Conservation (phyloP, 441 rosid species). For the Kokia cookei region DNA sequence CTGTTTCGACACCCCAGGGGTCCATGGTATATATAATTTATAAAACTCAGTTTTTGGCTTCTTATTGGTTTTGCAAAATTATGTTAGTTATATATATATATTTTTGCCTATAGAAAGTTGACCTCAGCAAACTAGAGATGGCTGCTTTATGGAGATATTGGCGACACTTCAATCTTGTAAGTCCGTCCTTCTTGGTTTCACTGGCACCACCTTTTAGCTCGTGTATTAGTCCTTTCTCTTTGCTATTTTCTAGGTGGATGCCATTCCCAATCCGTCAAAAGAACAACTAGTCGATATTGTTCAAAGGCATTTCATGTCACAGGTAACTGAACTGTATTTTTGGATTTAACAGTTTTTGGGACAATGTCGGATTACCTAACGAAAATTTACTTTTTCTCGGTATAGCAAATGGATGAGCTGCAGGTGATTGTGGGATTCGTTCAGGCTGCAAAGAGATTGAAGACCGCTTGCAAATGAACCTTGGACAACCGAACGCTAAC, state of each 20-base stretch:
- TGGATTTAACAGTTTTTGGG: not conserved
- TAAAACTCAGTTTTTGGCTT: not conserved
- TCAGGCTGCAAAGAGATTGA: slow-evolving; percentile 83
- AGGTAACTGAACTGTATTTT: slow-evolving; percentile 36
- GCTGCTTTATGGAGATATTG: slow-evolving; percentile 83
- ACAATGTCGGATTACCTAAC: not conserved
- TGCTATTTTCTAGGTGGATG: slow-evolving; percentile 51
- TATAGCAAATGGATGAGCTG: slow-evolving; percentile 95
- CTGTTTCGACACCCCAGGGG: slow-evolving; percentile 51
- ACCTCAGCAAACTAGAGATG: slow-evolving; percentile 91
- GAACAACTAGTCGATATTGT: slow-evolving; percentile 81
- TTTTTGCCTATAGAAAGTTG: slow-evolving; percentile 51
- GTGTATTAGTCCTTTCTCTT: not conserved
- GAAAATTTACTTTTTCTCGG: not conserved
- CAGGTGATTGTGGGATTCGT: slow-evolving; percentile 92
- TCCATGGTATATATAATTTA: slow-evolving; percentile 41
- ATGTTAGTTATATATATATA: slow-evolving; percentile 4
- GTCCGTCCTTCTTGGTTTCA: slow-evolving; percentile 7
- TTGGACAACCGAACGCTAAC: slow-evolving; percentile 27
- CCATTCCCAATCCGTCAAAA: slow-evolving; percentile 74
- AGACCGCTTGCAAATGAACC: slow-evolving; percentile 62
- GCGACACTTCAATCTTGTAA: slow-evolving; percentile 93
- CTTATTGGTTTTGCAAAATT: not conserved
- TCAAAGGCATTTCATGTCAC: slow-evolving; percentile 92
- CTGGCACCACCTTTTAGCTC: not conserved